Percentiles rank a stretch among this genome's conserved stretches.
These are phyloP conservation scores for Zygosaccharomyces kombuchaensis DNA, from an alignment of 805 yeast genomes.

Conservation along the genomic window DNA sequence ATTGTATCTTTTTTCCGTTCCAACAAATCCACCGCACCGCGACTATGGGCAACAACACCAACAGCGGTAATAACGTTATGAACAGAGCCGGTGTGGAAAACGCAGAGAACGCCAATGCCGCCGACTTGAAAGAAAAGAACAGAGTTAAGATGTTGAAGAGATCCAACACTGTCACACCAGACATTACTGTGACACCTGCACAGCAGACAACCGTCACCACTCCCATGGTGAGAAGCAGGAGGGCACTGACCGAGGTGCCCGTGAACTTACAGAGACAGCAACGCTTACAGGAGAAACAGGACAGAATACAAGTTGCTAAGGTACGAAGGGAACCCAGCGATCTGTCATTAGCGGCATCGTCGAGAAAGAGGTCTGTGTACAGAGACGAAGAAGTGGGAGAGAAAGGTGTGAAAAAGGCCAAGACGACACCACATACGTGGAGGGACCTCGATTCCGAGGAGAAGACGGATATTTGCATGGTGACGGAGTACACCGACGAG, in stretches of 20 bases:
- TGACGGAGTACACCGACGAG: constrained; percentile 80
- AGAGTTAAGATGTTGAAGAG: constrained; percentile 1
- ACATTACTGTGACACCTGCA: neutral
- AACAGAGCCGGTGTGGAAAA: neutral
- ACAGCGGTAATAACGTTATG: constrained; percentile 2
- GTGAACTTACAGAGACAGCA: constrained; percentile 8
- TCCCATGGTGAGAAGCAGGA: constrained; percentile 12
- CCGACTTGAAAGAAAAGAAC: constrained; percentile 2
- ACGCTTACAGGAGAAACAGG: neutral
- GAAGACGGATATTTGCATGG: constrained; percentile 77
- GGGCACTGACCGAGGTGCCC: constrained; percentile 18
- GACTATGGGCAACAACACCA: constrained; percentile 4
- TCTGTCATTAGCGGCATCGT: constrained; percentile 10
- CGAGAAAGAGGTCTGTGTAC: constrained; percentile 23
- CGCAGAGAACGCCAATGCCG: neutral
- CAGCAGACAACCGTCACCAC: constrained; percentile 3
- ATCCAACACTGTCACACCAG: constrained; percentile 1
- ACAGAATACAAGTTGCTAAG: constrained; percentile 7
- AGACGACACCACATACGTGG: constrained; percentile 38
- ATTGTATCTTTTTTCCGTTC: neutral
- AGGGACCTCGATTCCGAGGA: constrained; percentile 67
- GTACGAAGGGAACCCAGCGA: constrained; percentile 23
- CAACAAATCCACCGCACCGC: neutral
- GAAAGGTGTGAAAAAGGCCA: constrained; percentile 17
- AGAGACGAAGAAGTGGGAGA: constrained; percentile 17